Conservation (phyloP, 164 flowering plant genomes). For the Malania oleifera region DNA sequence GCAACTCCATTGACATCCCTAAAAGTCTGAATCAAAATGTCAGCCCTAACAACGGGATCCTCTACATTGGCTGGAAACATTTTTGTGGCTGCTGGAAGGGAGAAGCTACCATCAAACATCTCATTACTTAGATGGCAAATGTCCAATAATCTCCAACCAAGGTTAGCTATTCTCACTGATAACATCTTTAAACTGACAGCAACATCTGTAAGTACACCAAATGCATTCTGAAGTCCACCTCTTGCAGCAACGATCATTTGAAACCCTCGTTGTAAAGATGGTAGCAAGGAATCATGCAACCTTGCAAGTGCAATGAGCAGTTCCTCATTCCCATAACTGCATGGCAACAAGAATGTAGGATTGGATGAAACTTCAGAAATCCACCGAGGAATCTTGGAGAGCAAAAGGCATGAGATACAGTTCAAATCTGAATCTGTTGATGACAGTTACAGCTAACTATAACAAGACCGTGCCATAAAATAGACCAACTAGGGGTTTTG, state of each 20-base stretch:
- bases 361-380: not conserved
- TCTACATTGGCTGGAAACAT: constrained; percentile 90
- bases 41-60: constrained; percentile 86
- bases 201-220: constrained; percentile 30
- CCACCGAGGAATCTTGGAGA: not conserved
- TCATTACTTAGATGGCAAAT: constrained; percentile 66
- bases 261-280: constrained; percentile 64
- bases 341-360: constrained; percentile 7
- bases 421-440: not conserved
- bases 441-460: not conserved
- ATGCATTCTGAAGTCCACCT: constrained; percentile 21
- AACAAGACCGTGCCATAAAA: not conserved
- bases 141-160: constrained; percentile 81
- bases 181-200: constrained; percentile 62
- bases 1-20: constrained; percentile 53
- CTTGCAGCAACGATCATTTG: constrained; percentile 27
- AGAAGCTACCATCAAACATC: constrained; percentile 35
- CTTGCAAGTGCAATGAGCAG: constrained; percentile 58
- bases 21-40: constrained; percentile 70
- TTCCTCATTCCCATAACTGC: constrained; percentile 82
- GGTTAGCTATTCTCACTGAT: constrained; percentile 53
- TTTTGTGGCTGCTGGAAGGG: constrained; percentile 47
- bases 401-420: not conserved
- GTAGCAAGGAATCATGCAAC: constrained; percentile 79
- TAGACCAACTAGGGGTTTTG: not conserved